Conservation (phyloP, 2,329 filamentous ascomycete species). For the Thelonectria blattea region DNA sequence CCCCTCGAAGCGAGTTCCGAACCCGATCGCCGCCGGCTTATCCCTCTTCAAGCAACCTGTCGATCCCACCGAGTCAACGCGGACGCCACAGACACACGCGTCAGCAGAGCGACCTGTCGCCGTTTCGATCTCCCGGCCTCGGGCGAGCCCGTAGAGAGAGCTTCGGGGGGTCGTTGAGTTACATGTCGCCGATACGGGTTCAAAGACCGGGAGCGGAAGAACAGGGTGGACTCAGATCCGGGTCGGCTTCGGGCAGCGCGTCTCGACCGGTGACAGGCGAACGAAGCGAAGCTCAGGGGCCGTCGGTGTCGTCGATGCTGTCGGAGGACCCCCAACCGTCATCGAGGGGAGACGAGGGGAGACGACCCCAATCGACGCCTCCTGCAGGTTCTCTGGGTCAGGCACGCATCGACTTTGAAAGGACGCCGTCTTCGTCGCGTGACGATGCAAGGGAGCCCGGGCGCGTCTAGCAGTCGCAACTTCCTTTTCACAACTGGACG, state of each 20-base stretch:
- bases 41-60: conserved; percentile 35
- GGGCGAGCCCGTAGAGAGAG: conserved; percentile 36
- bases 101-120: conserved; percentile 47
- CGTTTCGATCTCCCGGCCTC: conserved; percentile 39
- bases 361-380: conserved; percentile 22
- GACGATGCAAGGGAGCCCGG: conserved; percentile 29
- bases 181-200: conserved; percentile 34
- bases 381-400: conserved; percentile 26
- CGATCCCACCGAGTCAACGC: conserved; percentile 32
- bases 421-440: conserved; percentile 19
- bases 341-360: neutral
- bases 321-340: conserved; percentile 33
- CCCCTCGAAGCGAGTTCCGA: conserved; percentile 39
- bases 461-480: conserved; percentile 25
- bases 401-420: conserved; percentile 17
- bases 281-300: conserved; percentile 40
- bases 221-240: conserved; percentile 4
- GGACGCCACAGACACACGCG: conserved; percentile 43
- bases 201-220: conserved; percentile 9
- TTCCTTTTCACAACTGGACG: too few species aligned
- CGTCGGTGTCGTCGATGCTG: conserved; percentile 44
- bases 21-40: conserved; percentile 44
- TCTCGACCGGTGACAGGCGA: conserved; percentile 37
- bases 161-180: conserved; percentile 35
- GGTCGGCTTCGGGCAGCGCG: conserved; percentile 21